Evolutionary conservation across 2,329 filamentous ascomycete species (phyloP).

Genomic region (Beauveria scarabaeidicola): DNA sequence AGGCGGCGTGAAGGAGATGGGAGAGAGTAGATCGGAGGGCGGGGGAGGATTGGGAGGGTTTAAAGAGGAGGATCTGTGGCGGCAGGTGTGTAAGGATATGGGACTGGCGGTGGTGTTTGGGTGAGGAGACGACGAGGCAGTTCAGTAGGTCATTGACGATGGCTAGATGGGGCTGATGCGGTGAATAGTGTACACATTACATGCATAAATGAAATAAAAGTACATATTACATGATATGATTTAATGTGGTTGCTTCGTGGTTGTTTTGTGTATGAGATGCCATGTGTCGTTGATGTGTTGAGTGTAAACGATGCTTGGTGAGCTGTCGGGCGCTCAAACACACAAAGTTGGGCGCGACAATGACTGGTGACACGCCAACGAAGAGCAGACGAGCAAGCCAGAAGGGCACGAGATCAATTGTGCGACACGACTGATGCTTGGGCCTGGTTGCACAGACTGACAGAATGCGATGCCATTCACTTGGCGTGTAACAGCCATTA

Average conservation of each 20-base stretch:
- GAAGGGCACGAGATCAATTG: too few species aligned
- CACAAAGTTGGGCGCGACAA: not conserved
- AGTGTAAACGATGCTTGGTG: not conserved
- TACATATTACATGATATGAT: too few species aligned
- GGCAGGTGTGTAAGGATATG: slow-evolving; percentile 48
- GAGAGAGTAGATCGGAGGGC: not conserved
- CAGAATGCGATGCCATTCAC: too few species aligned
- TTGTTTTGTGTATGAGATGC: not conserved
- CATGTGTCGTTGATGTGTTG: not conserved
- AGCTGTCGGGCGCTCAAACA: not conserved
- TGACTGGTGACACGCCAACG: not conserved
- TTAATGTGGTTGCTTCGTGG: too few species aligned
- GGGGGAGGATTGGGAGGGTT: not conserved
- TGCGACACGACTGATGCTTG: too few species aligned
- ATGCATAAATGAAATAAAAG: not conserved
- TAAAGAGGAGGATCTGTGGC: slow-evolving; percentile 38
- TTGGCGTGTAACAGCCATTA: too few species aligned
- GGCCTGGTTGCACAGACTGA: too few species aligned
- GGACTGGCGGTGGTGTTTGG: slow-evolving; percentile 53
- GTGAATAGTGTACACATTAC: not conserved
- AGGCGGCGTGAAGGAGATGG: not conserved
- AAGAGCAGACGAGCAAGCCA: not conserved
- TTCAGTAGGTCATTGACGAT: not conserved
- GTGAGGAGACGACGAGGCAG: slow-evolving; percentile 21
- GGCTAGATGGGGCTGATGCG: not conserved